These are phyloP conservation scores for Agarophyton chilense DNA, from an alignment of 23 red algal genomes.

Conservation along the genomic window DNA sequence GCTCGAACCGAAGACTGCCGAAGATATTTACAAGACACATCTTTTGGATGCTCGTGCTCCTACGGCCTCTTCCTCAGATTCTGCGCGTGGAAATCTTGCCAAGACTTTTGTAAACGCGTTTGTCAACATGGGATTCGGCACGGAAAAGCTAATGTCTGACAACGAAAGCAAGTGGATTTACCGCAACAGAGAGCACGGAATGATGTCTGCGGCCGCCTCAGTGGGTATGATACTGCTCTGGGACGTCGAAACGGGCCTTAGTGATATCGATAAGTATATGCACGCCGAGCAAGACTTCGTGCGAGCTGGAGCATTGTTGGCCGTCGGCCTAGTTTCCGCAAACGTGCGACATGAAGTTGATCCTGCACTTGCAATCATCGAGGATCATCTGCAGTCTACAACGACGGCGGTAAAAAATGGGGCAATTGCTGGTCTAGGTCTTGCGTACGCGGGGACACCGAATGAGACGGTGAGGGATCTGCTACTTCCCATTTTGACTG, in stretches of 20 bases:
- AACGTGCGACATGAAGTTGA: conserved; percentile 90
- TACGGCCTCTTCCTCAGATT: conserved; percentile 59
- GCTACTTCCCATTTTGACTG: conserved; percentile 82
- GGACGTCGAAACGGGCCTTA: conserved; percentile 89
- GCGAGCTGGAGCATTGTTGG: conserved; percentile 85
- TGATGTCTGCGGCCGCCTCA: conserved; percentile 97
- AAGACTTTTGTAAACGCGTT: conserved; percentile 97
- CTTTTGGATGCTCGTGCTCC: conserved; percentile 75
- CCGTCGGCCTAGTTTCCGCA: conserved; percentile 86
- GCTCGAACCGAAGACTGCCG: conserved; percentile 88
- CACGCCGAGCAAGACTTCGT: conserved; percentile 90
- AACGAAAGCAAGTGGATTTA: conserved; percentile 89
- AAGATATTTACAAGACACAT: conserved; percentile 99
- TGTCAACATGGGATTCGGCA: conserved; percentile 93
- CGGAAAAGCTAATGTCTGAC: conserved; percentile 91
- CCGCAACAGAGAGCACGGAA: conserved; percentile 94
- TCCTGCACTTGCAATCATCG: conserved; percentile 86
- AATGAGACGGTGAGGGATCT: conserved; percentile 74
- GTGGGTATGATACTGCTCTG: conserved; percentile 94
- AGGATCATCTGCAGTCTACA: conserved; percentile 32
- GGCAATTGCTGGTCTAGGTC: conserved; percentile 89
- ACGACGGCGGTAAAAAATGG: conserved; percentile 60
- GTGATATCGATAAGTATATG: conserved; percentile 96
- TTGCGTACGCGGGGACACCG: conserved; percentile 93
- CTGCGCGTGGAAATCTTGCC: conserved; percentile 92